Base-by-base conservation (phyloP, 345 rosid genomes). In the Bruguiera sexangula region DNA sequence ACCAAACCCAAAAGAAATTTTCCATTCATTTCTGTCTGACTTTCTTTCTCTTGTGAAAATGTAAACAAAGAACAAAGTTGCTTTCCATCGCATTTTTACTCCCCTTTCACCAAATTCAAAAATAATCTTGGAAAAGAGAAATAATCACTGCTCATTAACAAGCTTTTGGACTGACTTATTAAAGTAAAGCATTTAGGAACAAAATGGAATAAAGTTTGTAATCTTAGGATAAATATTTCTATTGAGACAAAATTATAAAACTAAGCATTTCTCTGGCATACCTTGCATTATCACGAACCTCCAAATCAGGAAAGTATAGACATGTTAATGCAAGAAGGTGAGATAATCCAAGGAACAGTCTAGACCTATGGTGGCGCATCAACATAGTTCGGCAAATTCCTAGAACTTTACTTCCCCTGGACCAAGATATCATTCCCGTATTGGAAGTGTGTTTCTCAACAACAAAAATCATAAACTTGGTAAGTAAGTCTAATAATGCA, bases 221-320 rank as follows among this genome's bases (percentile, higher is more conserved):
- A 15, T 43, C 50, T 11, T 11, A 43, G 50, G 5, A 43, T 43
- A 11, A 43, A 43, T 39, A 43, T 43, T 13, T 43, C 4, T 13
- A 43, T 13, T 43, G 19, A 43, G 20, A 20, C 19, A 16, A 36
- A 56, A 63, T n/a, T 24, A 27, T 63, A 4, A 37, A 60, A 10
- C 18, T 64, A 59, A 66, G 48, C 21, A 46, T 57, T 48, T 39
- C 32, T 61, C 66, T 55, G 39, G 65, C 70, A 67, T 78, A 94
- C 98, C 98, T 89, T 68, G 96, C 97, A 70, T 79, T 82, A 81
- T 91, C 99, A 26, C 99, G 91, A 68, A 91, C 96, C 81, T 95
- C 99, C 76, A 95, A 76, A 76, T 95, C 97, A 56, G 99, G 99
- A 76, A 87, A 91, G 78, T 88, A 89, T 43, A 89, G 90, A 86